Percentiles rank a stretch among this genome's conserved stretches.
Conservation (phyloP, 768 basidiomycete genomes). For the Rhodotorula paludigena region DNA sequence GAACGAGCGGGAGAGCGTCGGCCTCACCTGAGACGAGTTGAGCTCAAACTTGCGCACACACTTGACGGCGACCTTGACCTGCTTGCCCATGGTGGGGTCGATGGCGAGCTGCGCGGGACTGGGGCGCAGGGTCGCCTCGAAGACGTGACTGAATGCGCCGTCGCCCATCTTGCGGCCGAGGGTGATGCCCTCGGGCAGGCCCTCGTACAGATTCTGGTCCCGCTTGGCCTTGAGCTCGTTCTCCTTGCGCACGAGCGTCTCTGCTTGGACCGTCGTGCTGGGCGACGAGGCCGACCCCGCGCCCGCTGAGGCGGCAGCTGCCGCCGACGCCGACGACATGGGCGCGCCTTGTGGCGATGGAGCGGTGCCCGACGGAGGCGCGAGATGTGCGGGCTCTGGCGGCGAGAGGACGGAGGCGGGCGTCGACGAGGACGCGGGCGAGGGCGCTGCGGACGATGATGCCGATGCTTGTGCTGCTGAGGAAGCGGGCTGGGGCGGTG, state of each 20-base stretch:
- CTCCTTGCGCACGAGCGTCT: constrained; percentile 26
- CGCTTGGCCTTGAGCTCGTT: constrained; percentile 28
- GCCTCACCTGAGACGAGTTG: constrained; percentile 79
- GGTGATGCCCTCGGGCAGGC: constrained; percentile 30
- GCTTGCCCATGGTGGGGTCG: constrained; percentile 66
- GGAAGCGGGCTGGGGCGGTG: background rate
- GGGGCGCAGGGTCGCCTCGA: constrained; percentile 60
- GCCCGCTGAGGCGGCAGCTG: background rate
- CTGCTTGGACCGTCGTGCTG: constrained; percentile 10
- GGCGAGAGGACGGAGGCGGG: background rate
- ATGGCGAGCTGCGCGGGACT: constrained; percentile 44
- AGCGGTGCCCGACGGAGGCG: background rate
- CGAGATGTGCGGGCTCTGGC: constrained; percentile 20
- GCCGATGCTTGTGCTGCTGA: background rate
- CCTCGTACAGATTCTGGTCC: constrained; percentile 19
- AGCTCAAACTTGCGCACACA: constrained; percentile 90
- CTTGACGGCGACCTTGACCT: constrained; percentile 68
- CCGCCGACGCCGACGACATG: background rate
- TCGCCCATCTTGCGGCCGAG: constrained; percentile 50
- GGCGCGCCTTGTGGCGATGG: background rate
- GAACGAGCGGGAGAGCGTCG: background rate
- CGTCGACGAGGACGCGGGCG: background rate
- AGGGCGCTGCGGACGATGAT: background rate
- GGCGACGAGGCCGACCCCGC: background rate
- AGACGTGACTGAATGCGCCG: constrained; percentile 98